phyloP scores from a whole-genome alignment of 78 protist genomes.

The Speleostelium caveatum region DNA sequence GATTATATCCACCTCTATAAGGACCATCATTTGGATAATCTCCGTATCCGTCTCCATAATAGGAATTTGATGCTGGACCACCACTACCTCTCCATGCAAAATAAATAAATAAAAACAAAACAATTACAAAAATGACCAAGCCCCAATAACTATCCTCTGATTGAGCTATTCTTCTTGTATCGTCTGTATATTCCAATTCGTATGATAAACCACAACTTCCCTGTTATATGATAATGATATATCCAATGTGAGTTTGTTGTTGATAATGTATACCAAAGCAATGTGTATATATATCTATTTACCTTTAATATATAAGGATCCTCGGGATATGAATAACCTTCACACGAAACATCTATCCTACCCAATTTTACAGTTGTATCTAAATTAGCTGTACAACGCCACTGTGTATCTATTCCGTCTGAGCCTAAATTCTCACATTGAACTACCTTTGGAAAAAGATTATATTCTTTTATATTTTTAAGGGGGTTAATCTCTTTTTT shows the following conservation, averaged over 20 bases:
- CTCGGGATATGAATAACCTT: constrained; percentile 26
- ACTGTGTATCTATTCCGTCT: constrained; percentile 47
- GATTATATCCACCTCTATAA: background rate
- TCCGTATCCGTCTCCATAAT: background rate
- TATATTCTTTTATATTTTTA: background rate
- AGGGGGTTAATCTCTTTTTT: background rate
- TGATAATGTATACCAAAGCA: too few species aligned
- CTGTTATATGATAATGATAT: background rate
- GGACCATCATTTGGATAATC: background rate
- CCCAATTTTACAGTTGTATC: constrained; percentile 39
- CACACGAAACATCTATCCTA: constrained; percentile 48
- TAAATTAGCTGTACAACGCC: constrained; percentile 39
- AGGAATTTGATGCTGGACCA: background rate
- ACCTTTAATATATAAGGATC: constrained; percentile 21
- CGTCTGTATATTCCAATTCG: constrained; percentile 41
- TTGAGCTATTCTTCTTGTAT: background rate
- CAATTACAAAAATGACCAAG: background rate
- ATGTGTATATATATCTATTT: too few species aligned
- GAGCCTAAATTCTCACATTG: constrained; percentile 31
- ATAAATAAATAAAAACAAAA: background rate
- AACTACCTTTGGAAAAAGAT: background rate
- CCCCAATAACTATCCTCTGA: background rate
- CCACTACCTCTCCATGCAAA: background rate
- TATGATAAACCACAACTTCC: constrained; percentile 41
- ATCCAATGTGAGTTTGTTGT: too few species aligned